Evolutionary conservation across 345 rosid genomes (phyloP).

Genomic region (Microcos paniculata): DNA sequence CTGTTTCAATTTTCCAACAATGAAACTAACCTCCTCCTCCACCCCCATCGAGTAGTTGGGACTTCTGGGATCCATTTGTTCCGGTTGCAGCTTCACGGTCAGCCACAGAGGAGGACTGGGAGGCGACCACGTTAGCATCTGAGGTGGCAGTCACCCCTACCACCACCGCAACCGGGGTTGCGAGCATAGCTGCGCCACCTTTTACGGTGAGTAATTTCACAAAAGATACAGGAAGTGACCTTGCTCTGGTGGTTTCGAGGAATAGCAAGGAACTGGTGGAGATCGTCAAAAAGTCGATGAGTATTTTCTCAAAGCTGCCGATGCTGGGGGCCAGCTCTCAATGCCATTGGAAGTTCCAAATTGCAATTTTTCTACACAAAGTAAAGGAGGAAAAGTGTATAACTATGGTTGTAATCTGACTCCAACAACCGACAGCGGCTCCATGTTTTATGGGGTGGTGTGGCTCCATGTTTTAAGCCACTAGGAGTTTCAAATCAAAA

Average conservation of each 20-base stretch:
- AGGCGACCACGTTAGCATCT: slow-evolving; percentile 46
- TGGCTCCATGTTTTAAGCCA: no score
- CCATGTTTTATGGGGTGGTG: no score
- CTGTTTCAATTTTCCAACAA: slow-evolving; percentile 71
- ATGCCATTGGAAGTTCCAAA: no score
- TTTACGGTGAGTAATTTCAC: slow-evolving; percentile 64
- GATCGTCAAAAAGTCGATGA: no score
- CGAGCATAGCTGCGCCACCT: slow-evolving; percentile 50
- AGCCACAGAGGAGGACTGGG: slow-evolving; percentile 78
- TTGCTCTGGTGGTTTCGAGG: slow-evolving; percentile 82
- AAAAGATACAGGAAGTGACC: slow-evolving; percentile 65
- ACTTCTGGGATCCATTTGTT: slow-evolving; percentile 88
- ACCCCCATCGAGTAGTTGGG: slow-evolving; percentile 70
- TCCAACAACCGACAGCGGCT: no score
- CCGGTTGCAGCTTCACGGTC: slow-evolving; percentile 47
- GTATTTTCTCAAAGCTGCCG: no score
- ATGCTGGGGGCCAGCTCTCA: no score
- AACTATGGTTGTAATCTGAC: no score
- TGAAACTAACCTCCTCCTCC: slow-evolving; percentile 83
- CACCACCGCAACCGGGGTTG: slow-evolving; percentile 28
- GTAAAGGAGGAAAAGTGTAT: no score
- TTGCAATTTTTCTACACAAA: no score
- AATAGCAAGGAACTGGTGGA: no score
- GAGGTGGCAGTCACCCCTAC: slow-evolving; percentile 36
- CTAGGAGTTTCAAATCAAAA: slow-evolving; percentile 74